Evolutionary conservation across 176 grass and related monocot genomes (phyloP).

Genomic region (Musa itinerans): DNA sequence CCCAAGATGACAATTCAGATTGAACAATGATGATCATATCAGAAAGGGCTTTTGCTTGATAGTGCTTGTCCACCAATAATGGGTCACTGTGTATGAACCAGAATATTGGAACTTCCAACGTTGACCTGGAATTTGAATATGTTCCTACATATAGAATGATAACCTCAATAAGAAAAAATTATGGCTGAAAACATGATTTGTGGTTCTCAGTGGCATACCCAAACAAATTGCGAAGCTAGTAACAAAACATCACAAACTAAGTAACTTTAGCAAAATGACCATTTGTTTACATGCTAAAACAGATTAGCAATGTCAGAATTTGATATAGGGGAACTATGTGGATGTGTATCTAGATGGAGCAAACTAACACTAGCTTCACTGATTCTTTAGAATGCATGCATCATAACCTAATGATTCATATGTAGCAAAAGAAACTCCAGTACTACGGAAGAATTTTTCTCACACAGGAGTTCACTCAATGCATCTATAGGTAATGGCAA

Average conservation of each 20-base stretch:
- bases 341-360: neutral
- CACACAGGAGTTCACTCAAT: neutral
- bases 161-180: neutral
- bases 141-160: neutral
- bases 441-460: neutral
- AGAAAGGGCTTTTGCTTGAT: slow-evolving; percentile 81
- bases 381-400: neutral
- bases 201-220: neutral
- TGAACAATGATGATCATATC: slow-evolving; percentile 96
- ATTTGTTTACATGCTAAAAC: neutral
- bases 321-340: neutral
- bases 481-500: slow-evolving; percentile 4
- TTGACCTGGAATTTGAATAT: slow-evolving; percentile 41
- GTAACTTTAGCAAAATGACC: neutral
- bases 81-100: slow-evolving; percentile 90
- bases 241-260: neutral
- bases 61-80: slow-evolving; percentile 84
- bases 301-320: neutral
- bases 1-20: slow-evolving; percentile 77
- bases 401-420: neutral
- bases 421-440: neutral
- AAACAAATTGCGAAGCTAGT: neutral
- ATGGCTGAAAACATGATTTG: neutral
- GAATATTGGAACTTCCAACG: slow-evolving; percentile 87
- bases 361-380: neutral